These are phyloP conservation scores for Ceratobasidium sp. DNA, from an alignment of 1,284 basidiomycete genomes.

Conservation along the genomic window DNA sequence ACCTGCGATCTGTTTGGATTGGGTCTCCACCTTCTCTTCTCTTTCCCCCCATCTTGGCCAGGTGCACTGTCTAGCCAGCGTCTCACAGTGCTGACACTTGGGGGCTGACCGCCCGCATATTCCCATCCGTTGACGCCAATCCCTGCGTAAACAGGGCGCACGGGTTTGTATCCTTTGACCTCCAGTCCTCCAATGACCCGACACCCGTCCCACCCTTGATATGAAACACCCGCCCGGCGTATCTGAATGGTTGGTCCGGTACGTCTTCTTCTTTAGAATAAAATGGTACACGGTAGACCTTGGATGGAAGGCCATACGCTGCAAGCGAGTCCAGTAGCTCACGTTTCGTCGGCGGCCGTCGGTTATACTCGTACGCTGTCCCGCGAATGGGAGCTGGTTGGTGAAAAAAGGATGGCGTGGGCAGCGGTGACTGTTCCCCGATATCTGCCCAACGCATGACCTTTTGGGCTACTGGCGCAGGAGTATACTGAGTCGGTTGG, in stretches of 20 bases:
- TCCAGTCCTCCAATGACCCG: conserved; percentile 62
- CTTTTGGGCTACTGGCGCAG: background rate
- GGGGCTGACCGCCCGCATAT: conserved; percentile 67
- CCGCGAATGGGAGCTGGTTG: conserved; percentile 8
- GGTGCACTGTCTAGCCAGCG: conserved; percentile 57
- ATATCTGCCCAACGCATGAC: conserved; percentile 21
- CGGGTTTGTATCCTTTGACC: conserved; percentile 36
- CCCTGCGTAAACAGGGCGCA: conserved; percentile 29
- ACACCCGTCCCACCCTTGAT: conserved; percentile 69
- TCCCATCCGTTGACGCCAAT: conserved; percentile 73
- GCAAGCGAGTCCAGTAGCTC: conserved; percentile 65
- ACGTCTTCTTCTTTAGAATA: conserved; percentile 80
- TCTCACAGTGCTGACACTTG: conserved; percentile 60
- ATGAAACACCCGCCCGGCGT: conserved; percentile 78
- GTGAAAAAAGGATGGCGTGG: background rate
- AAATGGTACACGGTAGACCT: conserved; percentile 77
- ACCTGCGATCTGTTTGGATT: conserved; percentile 32
- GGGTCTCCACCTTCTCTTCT: background rate
- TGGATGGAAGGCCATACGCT: conserved; percentile 61
- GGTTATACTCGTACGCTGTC: conserved; percentile 60
- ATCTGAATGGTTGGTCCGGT: conserved; percentile 73
- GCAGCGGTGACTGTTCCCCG: background rate
- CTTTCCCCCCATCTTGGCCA: conserved; percentile 20
- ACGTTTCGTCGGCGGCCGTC: conserved; percentile 61
- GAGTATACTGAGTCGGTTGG: background rate